Evolutionary conservation across 139 green algal species (phyloP), one percentile per base, ranked within the genome.

Genomic region (Tetradesmus lagerheimii): DNA sequence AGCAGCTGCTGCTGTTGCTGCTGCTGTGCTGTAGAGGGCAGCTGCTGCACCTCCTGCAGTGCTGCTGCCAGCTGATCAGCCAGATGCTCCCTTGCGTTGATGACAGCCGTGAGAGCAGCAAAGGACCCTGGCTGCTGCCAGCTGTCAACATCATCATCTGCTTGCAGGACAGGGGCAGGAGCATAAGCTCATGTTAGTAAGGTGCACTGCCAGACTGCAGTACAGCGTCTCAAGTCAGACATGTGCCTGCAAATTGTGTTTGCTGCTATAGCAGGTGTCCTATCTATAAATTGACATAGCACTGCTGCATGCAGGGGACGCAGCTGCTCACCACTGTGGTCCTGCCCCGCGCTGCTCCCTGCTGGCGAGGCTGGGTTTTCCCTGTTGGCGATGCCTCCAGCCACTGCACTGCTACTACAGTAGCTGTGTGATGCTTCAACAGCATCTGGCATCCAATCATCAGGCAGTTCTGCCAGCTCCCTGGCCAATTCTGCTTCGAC

Each of bases 401-500:
- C n/a, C 45, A 23, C 47, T 15, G 45, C 15, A 31, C 45, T 64
- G 41, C 57, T 75, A 9, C 45, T 43, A 31, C 45, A 86, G 9
- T 27, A 16, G 45, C 14, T 64, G 41, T 64, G 2, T 20, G 57
- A 16, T 71, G 57, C 57, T 15, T 71, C 25, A n/a, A 31, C 57
- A 71, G 57, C 57, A 31, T 71, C 23, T n/a, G 57, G 23, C 20
- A 71, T 11, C 57, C 57, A 25, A 23, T 85, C 80, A 31, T 71
- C n/a, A 43, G 45, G n/a, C 80, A 86, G 66, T 18, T 11, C 83
- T 57, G 62, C 64, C 38, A 88, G 83, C 64, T 88, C 83, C 64
- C 27, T 88, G 8, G 83, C 83, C 45, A 88, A 41, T 18, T 88
- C 83, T 43, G 83, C 83, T 16, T 88, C 62, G 5, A 64, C 83